Conservation (phyloP, 805 yeast species). For the Torulaspora franciscae region DNA sequence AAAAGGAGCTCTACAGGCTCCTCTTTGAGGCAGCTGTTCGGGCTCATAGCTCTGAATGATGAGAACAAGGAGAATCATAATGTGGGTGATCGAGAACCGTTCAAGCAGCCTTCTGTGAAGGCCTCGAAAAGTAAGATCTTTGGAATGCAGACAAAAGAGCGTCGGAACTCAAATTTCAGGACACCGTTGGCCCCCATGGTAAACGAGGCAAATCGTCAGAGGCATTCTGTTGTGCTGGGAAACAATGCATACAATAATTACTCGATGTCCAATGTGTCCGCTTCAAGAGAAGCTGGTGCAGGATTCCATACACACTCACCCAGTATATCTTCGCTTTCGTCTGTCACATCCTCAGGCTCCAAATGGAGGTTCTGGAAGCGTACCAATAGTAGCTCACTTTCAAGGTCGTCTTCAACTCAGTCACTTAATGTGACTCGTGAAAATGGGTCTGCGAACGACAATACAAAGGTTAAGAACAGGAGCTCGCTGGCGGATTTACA, state of each 20-base stretch:
- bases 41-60: conserved; percentile 25
- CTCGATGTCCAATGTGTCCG: neutral
- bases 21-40: conserved; percentile 31
- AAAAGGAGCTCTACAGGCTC: conserved; percentile 34
- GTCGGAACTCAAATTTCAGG: conserved; percentile 15
- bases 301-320: conserved; percentile 17
- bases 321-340: conserved; percentile 23
- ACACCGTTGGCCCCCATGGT: conserved; percentile 16
- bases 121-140: neutral
- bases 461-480: conserved; percentile 16
- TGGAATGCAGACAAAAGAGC: conserved; percentile 6
- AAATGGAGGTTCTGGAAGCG: conserved; percentile 37
- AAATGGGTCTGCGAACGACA: neutral
- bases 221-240: conserved; percentile 11
- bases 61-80: conserved; percentile 22
- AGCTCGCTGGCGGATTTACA: conserved; percentile 26
- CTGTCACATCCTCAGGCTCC: conserved; percentile 12
- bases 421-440: conserved; percentile 7
- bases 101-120: conserved; percentile 9
- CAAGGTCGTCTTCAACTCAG: conserved; percentile 16
- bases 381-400: conserved; percentile 16
- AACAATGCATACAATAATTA: conserved; percentile 7
- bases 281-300: conserved; percentile 3
- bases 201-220: conserved; percentile 13
- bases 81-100: conserved; percentile 7